Base-by-base conservation (phyloP, 164 flowering plant genomes). In the Malania oleifera region DNA sequence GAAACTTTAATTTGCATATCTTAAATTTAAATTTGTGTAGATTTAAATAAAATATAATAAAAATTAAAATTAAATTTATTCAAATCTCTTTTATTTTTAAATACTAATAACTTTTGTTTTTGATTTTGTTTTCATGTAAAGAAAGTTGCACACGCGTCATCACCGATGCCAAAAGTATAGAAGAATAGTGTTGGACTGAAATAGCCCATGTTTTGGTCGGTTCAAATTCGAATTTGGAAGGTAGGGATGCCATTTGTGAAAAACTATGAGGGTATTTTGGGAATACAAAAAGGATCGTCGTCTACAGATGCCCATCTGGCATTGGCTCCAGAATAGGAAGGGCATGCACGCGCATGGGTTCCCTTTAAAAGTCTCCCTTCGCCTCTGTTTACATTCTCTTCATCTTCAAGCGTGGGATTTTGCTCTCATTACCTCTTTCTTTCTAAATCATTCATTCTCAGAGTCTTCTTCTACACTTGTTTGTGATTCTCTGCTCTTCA, bases 331-430 rank as follows among this genome's bases (percentile, higher is more conserved):
- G 8, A 45, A 17, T 51, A 26, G 60, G 52, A 46, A 13, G 60
- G 52, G 52, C 55, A 57, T 49, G 70, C 75, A 70, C 67, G 74
- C 75, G 70, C 71, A 58, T 28, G 50, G n/a, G 22, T 19, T 19
- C 26, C 55, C 71, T 57, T 64, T 72, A 68, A 64, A 68, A 60
- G 44, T 37, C 11, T 48, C 17, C 34, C 31, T 7, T n/a, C n/a
- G 45, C 31, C 24, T 52, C 66, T 35, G 19, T 44, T 52, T 61
- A n/a, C 62, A 39, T 27, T 60, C 52, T 51, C 52, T 56, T 14
- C 40, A 25, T 28, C 56, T 50, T 47, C 60, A 51, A 50, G 72
- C 67, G 70, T 68, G 73, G 64, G 26, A 37, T 19, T 65, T 47
- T 64, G 64, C 45, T 64, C 61, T 62, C 71, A 58, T 59, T 55